Evolutionary conservation across 139 green algal genomes (phyloP).

Genomic region (Raphidocelis subcapitata): DNA sequence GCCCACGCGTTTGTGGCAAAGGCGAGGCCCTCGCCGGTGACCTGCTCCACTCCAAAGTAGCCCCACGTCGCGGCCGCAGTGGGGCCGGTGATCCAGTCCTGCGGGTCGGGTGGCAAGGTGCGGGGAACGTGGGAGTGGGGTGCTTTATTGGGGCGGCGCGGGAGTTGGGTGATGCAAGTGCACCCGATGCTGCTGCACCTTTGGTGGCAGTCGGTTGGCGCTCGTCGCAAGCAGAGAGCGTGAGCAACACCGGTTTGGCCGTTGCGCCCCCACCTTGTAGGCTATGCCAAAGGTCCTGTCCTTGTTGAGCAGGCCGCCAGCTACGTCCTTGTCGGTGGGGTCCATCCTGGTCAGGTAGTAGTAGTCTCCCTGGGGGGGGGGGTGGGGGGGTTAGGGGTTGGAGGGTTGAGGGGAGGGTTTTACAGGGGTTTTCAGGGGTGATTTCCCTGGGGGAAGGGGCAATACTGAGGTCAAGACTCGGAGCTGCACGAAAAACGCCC

Average conservation of each 20-base stretch:
- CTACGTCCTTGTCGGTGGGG: background rate
- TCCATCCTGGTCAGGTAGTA: slow-evolving; percentile 3
- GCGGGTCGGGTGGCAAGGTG: too few species aligned
- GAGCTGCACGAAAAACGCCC: background rate
- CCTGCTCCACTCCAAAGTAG: slow-evolving; percentile 7
- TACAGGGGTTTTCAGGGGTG: background rate
- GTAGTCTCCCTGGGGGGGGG: slow-evolving; percentile 11
- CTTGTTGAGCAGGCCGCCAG: slow-evolving; percentile 3
- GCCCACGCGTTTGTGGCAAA: background rate
- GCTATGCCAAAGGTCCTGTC: slow-evolving; percentile 1
- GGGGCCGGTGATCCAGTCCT: slow-evolving; percentile 8
- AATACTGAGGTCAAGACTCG: background rate
- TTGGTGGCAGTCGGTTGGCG: background rate
- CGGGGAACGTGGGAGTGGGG: too few species aligned
- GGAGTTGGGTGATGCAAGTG: too few species aligned
- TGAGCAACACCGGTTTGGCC: background rate
- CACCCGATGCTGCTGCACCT: too few species aligned
- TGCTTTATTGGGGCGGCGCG: too few species aligned
- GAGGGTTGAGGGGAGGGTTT: background rate
- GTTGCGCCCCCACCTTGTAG: slow-evolving; percentile 9
- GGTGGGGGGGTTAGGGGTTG: too few species aligned
- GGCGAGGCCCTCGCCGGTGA: slow-evolving; percentile 10
- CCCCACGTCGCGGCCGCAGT: background rate
- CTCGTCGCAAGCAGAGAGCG: background rate
- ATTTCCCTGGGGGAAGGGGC: too few species aligned